These are phyloP conservation scores for Porphyrellus cyaneotinctus DNA, from an alignment of 768 basidiomycete genomes.

Conservation along the genomic window DNA sequence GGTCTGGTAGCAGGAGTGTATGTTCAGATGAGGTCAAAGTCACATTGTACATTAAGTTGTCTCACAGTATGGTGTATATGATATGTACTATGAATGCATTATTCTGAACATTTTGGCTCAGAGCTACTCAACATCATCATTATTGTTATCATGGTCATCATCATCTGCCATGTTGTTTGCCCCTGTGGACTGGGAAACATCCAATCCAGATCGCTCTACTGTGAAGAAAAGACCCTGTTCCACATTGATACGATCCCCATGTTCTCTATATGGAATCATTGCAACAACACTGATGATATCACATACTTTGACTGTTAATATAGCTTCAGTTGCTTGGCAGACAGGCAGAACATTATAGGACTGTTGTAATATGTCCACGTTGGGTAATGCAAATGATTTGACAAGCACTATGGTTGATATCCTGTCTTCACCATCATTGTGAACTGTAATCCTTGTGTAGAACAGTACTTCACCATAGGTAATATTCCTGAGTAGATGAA, in stretches of 20 bases:
- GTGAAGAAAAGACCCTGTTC: background rate
- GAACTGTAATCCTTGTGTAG: background rate
- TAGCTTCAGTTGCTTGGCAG: background rate
- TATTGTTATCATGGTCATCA: background rate
- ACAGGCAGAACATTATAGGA: background rate
- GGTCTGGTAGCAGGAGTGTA: background rate
- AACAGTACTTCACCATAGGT: background rate
- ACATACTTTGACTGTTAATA: background rate
- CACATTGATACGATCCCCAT: background rate
- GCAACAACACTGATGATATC: background rate
- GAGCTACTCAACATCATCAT: too few relatives aligned
- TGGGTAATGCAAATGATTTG: background rate
- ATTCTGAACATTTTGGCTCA: too few relatives aligned
- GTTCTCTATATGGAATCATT: background rate
- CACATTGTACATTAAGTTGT: too few relatives aligned
- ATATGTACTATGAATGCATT: too few relatives aligned
- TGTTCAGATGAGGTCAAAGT: too few relatives aligned
- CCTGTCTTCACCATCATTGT: background rate
- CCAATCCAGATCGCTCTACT: background rate
- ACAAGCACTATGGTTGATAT: background rate
- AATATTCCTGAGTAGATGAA: background rate
- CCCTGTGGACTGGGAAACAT: background rate
- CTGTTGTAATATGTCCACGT: background rate
- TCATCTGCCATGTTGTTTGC: background rate
- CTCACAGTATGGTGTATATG: too few relatives aligned